These are phyloP conservation scores for Diaporthe ampelina DNA, from an alignment of 2,329 filamentous ascomycete genomes.

Conservation along the genomic window DNA sequence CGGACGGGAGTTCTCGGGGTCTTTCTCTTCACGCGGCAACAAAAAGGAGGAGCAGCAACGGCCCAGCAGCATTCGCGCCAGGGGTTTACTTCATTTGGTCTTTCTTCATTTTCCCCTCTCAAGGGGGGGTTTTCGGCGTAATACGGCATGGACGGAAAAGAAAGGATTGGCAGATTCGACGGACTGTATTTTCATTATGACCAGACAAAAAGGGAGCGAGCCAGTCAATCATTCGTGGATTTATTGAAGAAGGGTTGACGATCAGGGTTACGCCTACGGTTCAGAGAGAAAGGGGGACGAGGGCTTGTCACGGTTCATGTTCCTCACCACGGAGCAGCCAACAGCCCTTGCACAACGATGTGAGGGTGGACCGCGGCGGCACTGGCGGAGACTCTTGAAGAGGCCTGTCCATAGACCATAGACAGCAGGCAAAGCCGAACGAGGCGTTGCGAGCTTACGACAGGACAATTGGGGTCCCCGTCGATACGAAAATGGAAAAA, in stretches of 20 bases:
- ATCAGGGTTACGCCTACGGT: slow-evolving; percentile 13
- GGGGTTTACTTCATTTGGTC: slow-evolving; percentile 23
- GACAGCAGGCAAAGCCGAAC: slow-evolving; percentile 16
- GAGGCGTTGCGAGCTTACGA: slow-evolving; percentile 10
- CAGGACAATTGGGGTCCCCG: slow-evolving; percentile 10
- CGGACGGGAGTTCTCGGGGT: slow-evolving; percentile 24
- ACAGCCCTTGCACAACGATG: background rate
- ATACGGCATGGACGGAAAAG: slow-evolving; percentile 36
- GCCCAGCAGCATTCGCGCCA: slow-evolving; percentile 10
- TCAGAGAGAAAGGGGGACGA: background rate
- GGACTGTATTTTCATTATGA: slow-evolving; percentile 31
- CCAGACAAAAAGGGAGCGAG: slow-evolving; percentile 15
- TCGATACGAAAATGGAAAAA: slow-evolving; percentile 24
- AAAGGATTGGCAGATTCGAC: slow-evolving; percentile 27
- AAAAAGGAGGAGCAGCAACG: slow-evolving; percentile 1
- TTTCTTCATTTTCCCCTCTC: slow-evolving; percentile 40
- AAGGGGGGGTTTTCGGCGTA: slow-evolving; percentile 43
- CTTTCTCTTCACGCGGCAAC: slow-evolving; percentile 9
- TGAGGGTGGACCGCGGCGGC: background rate
- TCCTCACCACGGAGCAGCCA: slow-evolving; percentile 18
- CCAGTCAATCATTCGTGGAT: slow-evolving; percentile 27
- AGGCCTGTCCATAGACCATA: slow-evolving; percentile 27
- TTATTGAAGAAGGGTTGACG: slow-evolving; percentile 32
- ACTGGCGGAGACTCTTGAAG: slow-evolving; percentile 9
- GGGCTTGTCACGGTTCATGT: background rate